Evolutionary conservation across 345 rosid species (phyloP), one percentile per base, ranked within the genome.

Genomic region (Brassica nigra): DNA sequence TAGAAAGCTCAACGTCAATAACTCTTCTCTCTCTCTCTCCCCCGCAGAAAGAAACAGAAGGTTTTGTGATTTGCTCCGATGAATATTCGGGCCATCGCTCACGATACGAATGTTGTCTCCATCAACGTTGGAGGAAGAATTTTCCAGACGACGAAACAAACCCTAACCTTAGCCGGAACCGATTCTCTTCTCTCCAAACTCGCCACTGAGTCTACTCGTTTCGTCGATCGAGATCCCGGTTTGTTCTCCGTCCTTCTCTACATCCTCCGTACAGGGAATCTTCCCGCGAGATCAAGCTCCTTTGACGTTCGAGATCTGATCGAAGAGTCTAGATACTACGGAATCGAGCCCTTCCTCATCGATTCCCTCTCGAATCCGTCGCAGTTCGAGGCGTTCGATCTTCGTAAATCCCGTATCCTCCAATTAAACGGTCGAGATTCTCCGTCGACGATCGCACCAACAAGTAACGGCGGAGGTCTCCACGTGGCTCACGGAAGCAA

Each of bases 401-500:
- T 95, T 73, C 91, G 89, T 23, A 88, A 79, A 66, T 87, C 97
- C 3, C 42, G 64, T 39, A 5, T 87, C 12, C 78, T 91, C 61
- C 87, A 83, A 3, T 74, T 93, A 39, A 91, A 86, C 68, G 97
- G 97, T 66, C 90, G 98, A 2, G 97, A 90, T 71, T 81, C 86
- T 3, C 90, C 93, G 2, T 91, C 99, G 0, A 47, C 90, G n/a
- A 73, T 89, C 9, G 71, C 91, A 7, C 76, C 99, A 5, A 80
- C 93, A 37, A 70, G 82, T 8, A 83, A 86, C 29, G 97, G 98
- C 47, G 83, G 93, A 54, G 83, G 93, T 4, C 73, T 93, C 52
- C 97, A 87, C 63, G 99, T 91, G 4, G 84, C 95, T 3, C 97
- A 93, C 79, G 99, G 99, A 0, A 89, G 97, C 88, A 90, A 92